phyloP scores from a whole-genome alignment of 31 red algal species.

The Porphyra umbilicalis region DNA sequence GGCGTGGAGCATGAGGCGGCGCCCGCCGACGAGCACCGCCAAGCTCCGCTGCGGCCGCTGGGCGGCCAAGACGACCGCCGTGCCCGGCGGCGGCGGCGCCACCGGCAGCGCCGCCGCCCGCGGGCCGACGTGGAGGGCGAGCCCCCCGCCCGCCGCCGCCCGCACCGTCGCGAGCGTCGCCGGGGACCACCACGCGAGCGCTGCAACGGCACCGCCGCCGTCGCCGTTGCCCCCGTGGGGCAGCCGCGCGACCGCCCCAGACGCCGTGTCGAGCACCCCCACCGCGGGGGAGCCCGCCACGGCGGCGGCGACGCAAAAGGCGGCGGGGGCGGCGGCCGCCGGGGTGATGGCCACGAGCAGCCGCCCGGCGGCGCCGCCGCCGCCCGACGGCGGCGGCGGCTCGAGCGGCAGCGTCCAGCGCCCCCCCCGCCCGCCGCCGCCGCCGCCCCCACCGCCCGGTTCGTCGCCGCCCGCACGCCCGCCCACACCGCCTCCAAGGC shows the following conservation, averaged over 20 bases:
- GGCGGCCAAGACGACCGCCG: not conserved
- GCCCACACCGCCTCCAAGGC: not conserved
- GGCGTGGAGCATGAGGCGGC: not conserved
- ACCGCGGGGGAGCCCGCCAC: not conserved
- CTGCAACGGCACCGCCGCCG: not conserved
- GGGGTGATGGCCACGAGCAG: not conserved
- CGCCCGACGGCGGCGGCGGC: too few species aligned
- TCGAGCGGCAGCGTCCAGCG: not conserved
- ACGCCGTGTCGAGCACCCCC: not conserved
- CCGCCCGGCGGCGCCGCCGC: too few species aligned
- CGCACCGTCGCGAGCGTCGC: not conserved
- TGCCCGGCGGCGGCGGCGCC: not conserved
- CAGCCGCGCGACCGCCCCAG: too few species aligned
- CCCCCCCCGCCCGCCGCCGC: too few species aligned
- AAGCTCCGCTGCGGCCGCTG: not conserved
- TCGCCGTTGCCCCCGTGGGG: not conserved
- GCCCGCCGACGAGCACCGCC: not conserved
- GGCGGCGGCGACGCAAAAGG: not conserved
- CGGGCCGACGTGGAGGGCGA: not conserved
- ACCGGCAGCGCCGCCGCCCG: not conserved
- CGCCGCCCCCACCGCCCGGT: not conserved
- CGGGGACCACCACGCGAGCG: not conserved
- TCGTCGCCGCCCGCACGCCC: not conserved
- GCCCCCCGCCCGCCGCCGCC: not conserved
- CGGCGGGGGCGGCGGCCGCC: too few species aligned